Evolutionary conservation across 805 yeast species (phyloP).

Genomic region (Candida lessepsii): DNA sequence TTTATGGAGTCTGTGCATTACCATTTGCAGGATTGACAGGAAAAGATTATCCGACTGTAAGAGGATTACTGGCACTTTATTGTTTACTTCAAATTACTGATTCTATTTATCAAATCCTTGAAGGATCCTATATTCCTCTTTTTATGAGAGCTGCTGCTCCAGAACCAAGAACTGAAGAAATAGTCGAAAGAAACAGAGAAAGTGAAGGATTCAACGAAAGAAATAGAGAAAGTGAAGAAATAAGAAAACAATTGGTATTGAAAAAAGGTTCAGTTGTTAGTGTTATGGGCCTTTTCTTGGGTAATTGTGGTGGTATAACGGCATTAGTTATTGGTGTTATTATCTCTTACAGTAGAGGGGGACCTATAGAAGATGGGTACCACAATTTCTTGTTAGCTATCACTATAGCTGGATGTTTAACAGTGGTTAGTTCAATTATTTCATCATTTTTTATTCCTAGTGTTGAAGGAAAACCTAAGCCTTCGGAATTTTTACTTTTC

Average conservation of each 20-base stretch:
- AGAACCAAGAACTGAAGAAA: not conserved
- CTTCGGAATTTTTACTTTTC: constrained; percentile 24
- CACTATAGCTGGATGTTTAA: constrained; percentile 37
- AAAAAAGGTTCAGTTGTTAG: constrained; percentile 35
- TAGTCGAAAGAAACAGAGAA: too few relatives aligned
- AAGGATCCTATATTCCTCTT: constrained; percentile 40
- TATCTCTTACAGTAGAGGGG: constrained; percentile 28
- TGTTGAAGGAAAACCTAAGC: constrained; percentile 25
- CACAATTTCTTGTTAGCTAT: constrained; percentile 38
- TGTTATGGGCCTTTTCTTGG: constrained; percentile 34
- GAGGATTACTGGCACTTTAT: constrained; percentile 28
- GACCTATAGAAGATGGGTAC: constrained; percentile 25
- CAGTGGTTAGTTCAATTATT: constrained; percentile 24
- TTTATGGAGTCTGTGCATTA: constrained; percentile 33
- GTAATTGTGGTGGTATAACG: constrained; percentile 38
- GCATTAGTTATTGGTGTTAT: constrained; percentile 39
- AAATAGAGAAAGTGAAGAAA: constrained; percentile 19
- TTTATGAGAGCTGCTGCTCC: constrained; percentile 33
- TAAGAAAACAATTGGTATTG: constrained; percentile 23
- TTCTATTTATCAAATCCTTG: constrained; percentile 35
- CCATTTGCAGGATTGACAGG: constrained; percentile 35
- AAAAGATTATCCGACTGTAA: constrained; percentile 20
- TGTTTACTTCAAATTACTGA: constrained; percentile 27
- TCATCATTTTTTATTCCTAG: constrained; percentile 30
- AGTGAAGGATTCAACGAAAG: not conserved